Percentiles rank a stretch among this genome's conserved stretches.
phyloP scores from a whole-genome alignment of 169 alveolate genomes.

The Plasmodium yoelii region DNA sequence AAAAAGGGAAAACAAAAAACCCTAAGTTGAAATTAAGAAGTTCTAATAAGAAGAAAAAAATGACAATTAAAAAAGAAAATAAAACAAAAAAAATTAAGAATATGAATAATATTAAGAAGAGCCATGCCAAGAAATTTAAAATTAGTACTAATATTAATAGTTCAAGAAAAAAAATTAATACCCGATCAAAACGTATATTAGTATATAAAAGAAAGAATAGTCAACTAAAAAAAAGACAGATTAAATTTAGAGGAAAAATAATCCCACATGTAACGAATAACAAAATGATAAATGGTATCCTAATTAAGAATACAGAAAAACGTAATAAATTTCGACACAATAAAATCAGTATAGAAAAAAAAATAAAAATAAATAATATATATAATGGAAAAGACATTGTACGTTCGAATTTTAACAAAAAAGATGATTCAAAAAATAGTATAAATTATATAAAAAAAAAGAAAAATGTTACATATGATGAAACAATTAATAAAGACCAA shows the following conservation, averaged over 20 bases:
- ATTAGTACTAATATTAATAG: not conserved
- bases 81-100: conserved; percentile 1
- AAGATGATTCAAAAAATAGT: no score
- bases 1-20: not conserved
- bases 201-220: not conserved
- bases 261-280: not conserved
- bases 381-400: no score
- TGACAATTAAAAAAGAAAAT: not conserved
- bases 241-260: no score
- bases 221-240: not conserved
- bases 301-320: no score
- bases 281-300: not conserved
- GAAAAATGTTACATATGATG: no score
- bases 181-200: not conserved
- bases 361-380: no score
- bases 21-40: not conserved
- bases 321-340: no score
- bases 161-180: not conserved
- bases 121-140: not conserved
- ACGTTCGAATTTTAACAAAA: no score
- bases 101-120: not conserved
- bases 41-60: conserved; percentile 1
- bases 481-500: no score
- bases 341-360: no score
- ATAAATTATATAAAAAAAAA: no score